Evolutionary conservation across 1,284 basidiomycete genomes (phyloP), one percentile per base, ranked within the genome.

Genomic region (Fomitopsis pinicola): DNA sequence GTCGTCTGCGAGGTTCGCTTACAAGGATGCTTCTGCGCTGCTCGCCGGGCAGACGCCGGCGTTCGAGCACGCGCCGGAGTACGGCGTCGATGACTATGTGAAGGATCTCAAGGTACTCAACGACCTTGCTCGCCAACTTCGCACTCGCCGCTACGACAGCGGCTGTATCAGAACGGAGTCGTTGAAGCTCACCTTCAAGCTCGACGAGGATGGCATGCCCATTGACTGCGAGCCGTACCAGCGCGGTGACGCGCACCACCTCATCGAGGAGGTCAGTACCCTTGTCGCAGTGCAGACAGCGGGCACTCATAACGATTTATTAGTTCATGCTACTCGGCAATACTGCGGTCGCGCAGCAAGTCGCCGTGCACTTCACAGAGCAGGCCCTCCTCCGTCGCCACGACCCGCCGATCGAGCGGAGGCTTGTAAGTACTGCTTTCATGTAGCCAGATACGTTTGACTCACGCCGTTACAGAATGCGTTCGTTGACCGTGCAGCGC

Each of bases 311-410:
- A 38, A 60, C 33, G 42, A 42, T 38, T 3, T 30, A 2, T 12
- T 4, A 95, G 91, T 96, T 97, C 77, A 98, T 98, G 94, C 77
- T 99, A 7, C 81, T 95, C 61, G 88, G 93, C 64, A 99, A 99
- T 73, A 88, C 89, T 44, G 82, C 94, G 7, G 92, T 97, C 38
- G 95, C 97, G 6, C 92, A 95, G 70, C 89, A 96, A 71, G 89
- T 98, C 67, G 97, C 95, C 26, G 90, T 95, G 42, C 89, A 95
- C 65, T 83, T 98, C 46, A 95, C 97, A 42, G 97, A 99, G 72
- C 94, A 98, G 73, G 93, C 97, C 19, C 82, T 99, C 36, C 85
- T 99, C 50, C 89, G 96, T 62, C 91, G 97, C 59, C 96, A 99
- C 70, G 97, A 98, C 74, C 85, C 81, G 38, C 97, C 97, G 3